These are phyloP conservation scores for Hamigera avellanea DNA, from an alignment of 495 filamentous ascomycete genomes.

Conservation along the genomic window DNA sequence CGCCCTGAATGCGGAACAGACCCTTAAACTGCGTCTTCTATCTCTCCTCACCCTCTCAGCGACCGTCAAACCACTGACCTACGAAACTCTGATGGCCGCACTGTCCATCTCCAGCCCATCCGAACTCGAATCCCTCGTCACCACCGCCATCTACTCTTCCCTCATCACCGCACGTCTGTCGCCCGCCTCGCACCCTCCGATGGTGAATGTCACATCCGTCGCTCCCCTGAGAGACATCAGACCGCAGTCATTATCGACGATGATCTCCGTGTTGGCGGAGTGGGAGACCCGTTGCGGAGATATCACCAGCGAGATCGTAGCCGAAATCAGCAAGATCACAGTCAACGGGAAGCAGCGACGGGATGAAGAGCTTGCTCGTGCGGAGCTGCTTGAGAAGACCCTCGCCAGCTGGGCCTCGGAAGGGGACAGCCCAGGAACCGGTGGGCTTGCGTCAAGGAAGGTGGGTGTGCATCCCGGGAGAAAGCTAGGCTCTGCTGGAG, in stretches of 20 bases:
- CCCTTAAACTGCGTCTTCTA: conserved; percentile 80
- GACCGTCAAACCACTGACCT: conserved; percentile 55
- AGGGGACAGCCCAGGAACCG: conserved; percentile 1
- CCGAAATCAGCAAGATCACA: conserved; percentile 50
- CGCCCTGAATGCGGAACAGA: conserved; percentile 56
- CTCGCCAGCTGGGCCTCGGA: conserved; percentile 15
- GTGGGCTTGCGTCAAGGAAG: conserved; percentile 8
- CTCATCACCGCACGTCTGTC: conserved; percentile 75
- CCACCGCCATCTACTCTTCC: conserved; percentile 75
- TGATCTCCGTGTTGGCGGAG: conserved; percentile 54
- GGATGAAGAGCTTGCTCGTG: conserved; percentile 33
- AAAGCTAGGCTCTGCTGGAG: conserved; percentile 15
- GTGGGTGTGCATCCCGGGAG: conserved; percentile 13
- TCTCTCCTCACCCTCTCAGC: conserved; percentile 68
- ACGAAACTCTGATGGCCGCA: conserved; percentile 48
- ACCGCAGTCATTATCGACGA: conserved; percentile 50
- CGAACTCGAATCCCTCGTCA: conserved; percentile 82
- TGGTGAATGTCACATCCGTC: conserved; percentile 65
- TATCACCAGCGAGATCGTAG: conserved; percentile 67
- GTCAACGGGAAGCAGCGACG: conserved; percentile 42
- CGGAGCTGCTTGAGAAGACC: conserved; percentile 35
- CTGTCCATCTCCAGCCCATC: conserved; percentile 57
- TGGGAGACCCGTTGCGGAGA: conserved; percentile 67
- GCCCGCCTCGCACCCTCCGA: conserved; percentile 47
- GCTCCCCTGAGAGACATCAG: conserved; percentile 76